phyloP scores from a whole-genome alignment of 148 eudicot genomes.

The Nyssa sinensis region DNA sequence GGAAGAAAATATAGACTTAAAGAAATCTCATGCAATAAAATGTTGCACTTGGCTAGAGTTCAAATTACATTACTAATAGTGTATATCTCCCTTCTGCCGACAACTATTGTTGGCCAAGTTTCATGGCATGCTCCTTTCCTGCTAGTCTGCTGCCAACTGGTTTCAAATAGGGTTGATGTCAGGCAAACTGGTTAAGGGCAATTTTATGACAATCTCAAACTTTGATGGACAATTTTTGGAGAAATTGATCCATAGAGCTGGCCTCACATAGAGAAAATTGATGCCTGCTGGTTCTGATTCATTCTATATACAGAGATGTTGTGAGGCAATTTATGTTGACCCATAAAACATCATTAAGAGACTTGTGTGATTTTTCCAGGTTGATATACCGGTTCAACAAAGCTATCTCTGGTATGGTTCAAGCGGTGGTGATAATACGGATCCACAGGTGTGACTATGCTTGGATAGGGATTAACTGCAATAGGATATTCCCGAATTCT shows the following conservation, averaged over 20 bases:
- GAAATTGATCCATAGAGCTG: neutral
- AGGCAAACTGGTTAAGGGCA: neutral
- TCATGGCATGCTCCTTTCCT: too few relatives aligned
- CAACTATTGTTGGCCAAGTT: too few relatives aligned
- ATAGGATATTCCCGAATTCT: neutral
- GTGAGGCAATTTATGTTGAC: neutral
- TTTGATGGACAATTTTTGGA: neutral
- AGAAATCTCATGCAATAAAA: too few relatives aligned
- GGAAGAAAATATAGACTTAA: neutral
- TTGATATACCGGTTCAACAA: constrained; percentile 63
- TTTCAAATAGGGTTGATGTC: neutral
- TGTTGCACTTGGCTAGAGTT: too few relatives aligned
- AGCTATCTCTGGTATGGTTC: constrained; percentile 61
- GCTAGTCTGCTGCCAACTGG: neutral
- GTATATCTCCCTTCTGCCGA: too few relatives aligned
- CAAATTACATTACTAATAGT: too few relatives aligned
- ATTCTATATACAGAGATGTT: neutral
- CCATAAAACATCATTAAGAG: neutral
- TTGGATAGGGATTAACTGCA: neutral
- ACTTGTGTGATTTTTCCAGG: constrained; percentile 35
- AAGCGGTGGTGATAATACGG: constrained; percentile 32
- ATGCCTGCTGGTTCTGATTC: neutral
- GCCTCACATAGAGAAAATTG: neutral
- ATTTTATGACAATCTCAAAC: neutral
- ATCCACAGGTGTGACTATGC: constrained; percentile 42